Conservation (phyloP, 352 stramenopile species). For the Pseudoperonospora humuli region DNA sequence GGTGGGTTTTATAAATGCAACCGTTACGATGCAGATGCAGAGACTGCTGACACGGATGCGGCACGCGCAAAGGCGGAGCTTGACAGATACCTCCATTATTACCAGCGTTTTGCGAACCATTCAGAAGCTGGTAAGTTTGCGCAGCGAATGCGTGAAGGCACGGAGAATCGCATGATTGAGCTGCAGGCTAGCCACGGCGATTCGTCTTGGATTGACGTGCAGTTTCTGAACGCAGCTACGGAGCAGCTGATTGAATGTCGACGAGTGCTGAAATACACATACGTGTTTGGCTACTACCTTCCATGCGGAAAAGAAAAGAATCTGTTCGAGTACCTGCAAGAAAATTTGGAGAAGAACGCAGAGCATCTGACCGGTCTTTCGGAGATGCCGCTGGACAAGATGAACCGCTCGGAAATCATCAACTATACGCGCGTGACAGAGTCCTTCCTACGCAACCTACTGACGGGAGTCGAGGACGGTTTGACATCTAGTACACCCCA, state of each 20-base stretch:
- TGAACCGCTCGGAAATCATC: conserved; percentile 90
- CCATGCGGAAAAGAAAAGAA: conserved; percentile 85
- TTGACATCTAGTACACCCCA: conserved; percentile 43
- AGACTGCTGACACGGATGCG: conserved; percentile 67
- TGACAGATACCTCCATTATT: conserved; percentile 99
- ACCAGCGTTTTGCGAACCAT: conserved; percentile 97
- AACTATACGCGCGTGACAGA: conserved; percentile 93
- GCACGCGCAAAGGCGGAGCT: conserved; percentile 93
- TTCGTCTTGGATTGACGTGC: conserved; percentile 95
- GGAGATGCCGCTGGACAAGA: conserved; percentile 87
- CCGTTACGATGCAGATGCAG: conserved; percentile 85
- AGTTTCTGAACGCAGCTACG: conserved; percentile 96
- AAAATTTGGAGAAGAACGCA: conserved; percentile 92
- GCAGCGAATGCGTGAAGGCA: conserved; percentile 92
- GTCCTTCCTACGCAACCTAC: conserved; percentile 87
- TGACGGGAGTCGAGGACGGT: conserved; percentile 87
- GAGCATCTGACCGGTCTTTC: conserved; percentile 87
- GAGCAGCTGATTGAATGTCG: conserved; percentile 96
- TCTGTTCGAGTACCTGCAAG: conserved; percentile 91
- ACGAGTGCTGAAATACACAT: conserved; percentile 98
- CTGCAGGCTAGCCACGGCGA: conserved; percentile 89
- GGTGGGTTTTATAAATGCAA: conserved; percentile 99
- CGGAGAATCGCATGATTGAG: conserved; percentile 93
- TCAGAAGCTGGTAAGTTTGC: conserved; percentile 95
- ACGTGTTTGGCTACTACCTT: conserved; percentile 94